Conservation (phyloP, 2,329 filamentous ascomycete genomes). For the Monosporascus cannonballus region DNA sequence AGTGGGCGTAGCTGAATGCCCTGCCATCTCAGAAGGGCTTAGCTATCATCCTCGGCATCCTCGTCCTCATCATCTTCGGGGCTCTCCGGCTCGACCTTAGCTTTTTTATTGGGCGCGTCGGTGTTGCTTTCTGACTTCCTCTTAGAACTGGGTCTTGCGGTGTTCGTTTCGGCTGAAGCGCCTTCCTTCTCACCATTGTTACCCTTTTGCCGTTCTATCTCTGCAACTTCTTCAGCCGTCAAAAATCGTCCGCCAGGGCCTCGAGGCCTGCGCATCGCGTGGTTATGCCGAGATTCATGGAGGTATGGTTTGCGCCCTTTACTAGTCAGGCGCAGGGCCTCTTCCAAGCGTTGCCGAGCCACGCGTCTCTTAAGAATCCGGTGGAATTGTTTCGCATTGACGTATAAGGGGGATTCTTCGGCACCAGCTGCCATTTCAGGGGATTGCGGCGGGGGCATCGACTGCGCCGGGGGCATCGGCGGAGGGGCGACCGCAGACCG, state of each 20-base stretch:
- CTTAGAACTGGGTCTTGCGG: constrained; percentile 43
- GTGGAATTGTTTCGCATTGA: constrained; percentile 98
- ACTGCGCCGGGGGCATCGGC: constrained; percentile 55
- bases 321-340: constrained; percentile 82
- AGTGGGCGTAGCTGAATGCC: constrained; percentile 7
- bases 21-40: constrained; percentile 14
- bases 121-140: constrained; percentile 52
- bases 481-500: constrained; percentile 49
- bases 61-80: constrained; percentile 41
- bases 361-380: constrained; percentile 92
- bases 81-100: constrained; percentile 36
- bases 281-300: constrained; percentile 95
- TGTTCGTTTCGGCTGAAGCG: constrained; percentile 22
- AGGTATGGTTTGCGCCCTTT: constrained; percentile 96
- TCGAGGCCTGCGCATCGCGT: constrained; percentile 91
- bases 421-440: constrained; percentile 69
- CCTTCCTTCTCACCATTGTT: constrained; percentile 31
- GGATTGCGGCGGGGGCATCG: constrained; percentile 65
- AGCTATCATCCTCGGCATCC: constrained; percentile 36
- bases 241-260: constrained; percentile 93
- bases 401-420: constrained; percentile 92
- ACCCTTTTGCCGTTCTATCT: constrained; percentile 66
- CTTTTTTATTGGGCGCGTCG: constrained; percentile 46
- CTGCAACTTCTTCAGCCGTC: constrained; percentile 90
- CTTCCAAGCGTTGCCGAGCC: constrained; percentile 87